Percentiles rank a stretch among this genome's conserved stretches.
phyloP scores from a whole-genome alignment of 257 asterid genomes.

The Solanum bulbocastanum region DNA sequence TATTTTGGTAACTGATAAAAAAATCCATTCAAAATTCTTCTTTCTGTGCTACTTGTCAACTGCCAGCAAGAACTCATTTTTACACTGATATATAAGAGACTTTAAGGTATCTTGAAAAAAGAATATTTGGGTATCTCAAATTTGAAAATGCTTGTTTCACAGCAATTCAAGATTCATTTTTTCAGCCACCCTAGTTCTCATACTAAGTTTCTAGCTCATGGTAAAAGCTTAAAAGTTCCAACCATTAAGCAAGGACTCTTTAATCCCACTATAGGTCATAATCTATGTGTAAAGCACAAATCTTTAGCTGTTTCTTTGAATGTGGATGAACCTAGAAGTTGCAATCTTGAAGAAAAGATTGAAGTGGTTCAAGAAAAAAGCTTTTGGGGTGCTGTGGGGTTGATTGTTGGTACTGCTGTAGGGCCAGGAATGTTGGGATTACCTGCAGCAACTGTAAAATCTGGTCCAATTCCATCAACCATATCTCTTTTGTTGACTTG shows the following conservation, averaged over 20 bases:
- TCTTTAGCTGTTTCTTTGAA: background rate
- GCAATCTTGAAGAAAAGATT: background rate
- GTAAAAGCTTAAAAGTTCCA: background rate
- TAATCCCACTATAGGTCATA: background rate
- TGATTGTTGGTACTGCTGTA: slow-evolving; percentile 29
- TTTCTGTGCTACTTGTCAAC: background rate
- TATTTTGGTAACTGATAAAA: background rate
- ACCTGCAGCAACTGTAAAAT: slow-evolving; percentile 23
- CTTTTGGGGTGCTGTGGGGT: slow-evolving; percentile 31
- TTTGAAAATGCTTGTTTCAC: background rate
- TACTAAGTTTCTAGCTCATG: background rate
- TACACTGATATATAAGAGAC: background rate
- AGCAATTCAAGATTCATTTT: background rate
- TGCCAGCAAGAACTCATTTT: background rate
- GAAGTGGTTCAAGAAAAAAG: slow-evolving; percentile 8
- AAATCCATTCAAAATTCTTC: background rate
- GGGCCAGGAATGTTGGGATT: slow-evolving; percentile 36
- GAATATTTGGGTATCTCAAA: background rate
- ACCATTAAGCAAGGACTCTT: background rate
- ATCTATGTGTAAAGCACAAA: background rate
- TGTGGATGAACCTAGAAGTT: background rate
- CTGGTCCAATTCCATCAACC: slow-evolving; percentile 27
- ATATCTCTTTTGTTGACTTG: slow-evolving; percentile 19
- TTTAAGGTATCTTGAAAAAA: background rate
- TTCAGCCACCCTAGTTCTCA: background rate